Base-by-base conservation (phyloP, 129 eudicot species). In the Helianthus annuus region DNA sequence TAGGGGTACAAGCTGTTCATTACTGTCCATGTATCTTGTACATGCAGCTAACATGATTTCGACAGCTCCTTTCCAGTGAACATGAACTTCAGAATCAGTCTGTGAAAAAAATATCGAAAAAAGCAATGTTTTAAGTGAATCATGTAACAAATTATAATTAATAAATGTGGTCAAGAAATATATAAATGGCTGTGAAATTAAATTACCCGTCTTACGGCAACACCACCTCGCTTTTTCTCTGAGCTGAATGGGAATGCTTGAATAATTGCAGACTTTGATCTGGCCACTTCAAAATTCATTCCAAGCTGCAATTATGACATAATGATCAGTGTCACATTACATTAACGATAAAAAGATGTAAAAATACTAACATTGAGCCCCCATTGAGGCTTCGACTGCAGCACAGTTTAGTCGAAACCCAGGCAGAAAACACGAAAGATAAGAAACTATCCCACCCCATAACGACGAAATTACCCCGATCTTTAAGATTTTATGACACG, bases 31-130 rank as follows among this genome's bases (percentile, higher is more conserved):
- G 79, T 84, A 93, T 66, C 84, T 64, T 10, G 92, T 79, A 77
- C 98, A 93, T 53, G 82, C 86, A 54, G 89, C 95, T 72, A 93
- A 83, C 12, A 93, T 92, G 0, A 93, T 85, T 83, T 89, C 98
- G 22, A 97, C 97, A 70, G 98, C 98, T 10, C 98, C 97, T 82
- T 93, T 93, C 98, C 98, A 93, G 69, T 93, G 98, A 74, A 93
- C 75, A 68, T 79, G 88, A 71, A 93, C 80, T 44, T 83, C 85
- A 49, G 87, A 80, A 74, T 84, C 80, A 66, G 85, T 39, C 95
- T 91, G 86, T 48, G 38, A 40, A 72, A 14, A 38, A 42, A 66
- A 62, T 4, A 6, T 66, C 19, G 77, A 9, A 69, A 19, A 73
- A 22, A 34, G 29, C 3, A 69, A 52, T 48, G 53, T 60, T 15